Percentiles rank a stretch among this genome's conserved stretches.
Conservation (phyloP, 2,329 filamentous ascomycete genomes). For the Phaeoacremonium minimum region DNA sequence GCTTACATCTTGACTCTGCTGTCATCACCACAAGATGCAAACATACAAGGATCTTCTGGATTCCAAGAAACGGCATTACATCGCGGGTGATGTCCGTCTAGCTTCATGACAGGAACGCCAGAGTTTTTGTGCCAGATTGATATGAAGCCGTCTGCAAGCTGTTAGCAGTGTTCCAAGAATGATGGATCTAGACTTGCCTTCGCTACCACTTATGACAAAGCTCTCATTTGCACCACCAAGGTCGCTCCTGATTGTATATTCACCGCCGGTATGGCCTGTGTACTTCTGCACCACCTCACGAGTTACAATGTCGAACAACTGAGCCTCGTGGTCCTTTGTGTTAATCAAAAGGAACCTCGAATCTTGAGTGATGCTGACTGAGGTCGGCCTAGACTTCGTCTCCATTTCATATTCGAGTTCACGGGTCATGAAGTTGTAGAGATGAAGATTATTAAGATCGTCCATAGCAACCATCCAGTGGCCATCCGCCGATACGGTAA, state of each 20-base stretch:
- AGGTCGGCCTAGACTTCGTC: slow-evolving; percentile 65
- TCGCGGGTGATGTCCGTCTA: slow-evolving; percentile 70
- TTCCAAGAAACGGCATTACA: slow-evolving; percentile 92
- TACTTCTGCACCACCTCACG: slow-evolving; percentile 71
- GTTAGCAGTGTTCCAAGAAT: neutral
- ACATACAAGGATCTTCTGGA: slow-evolving; percentile 74
- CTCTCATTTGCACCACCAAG: slow-evolving; percentile 91
- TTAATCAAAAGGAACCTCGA: slow-evolving; percentile 81
- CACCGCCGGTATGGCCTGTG: slow-evolving; percentile 68
- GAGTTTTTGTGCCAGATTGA: slow-evolving; percentile 91
- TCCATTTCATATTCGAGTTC: slow-evolving; percentile 72
- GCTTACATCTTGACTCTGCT: slow-evolving; percentile 78
- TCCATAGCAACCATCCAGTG: slow-evolving; percentile 76
- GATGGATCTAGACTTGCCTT: slow-evolving; percentile 57
- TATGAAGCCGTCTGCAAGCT: slow-evolving; percentile 53
- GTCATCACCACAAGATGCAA: slow-evolving; percentile 91
- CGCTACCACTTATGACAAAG: slow-evolving; percentile 87
- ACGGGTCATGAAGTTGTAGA: slow-evolving; percentile 75
- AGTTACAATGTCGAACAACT: slow-evolving; percentile 73
- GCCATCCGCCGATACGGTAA: slow-evolving; percentile 79
- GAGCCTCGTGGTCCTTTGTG: slow-evolving; percentile 70
- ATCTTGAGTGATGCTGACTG: slow-evolving; percentile 75
- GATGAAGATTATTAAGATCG: slow-evolving; percentile 63
- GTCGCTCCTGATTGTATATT: slow-evolving; percentile 74
- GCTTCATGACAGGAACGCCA: slow-evolving; percentile 68